Conservation (phyloP, 371 early-diverging fungal species). For the Nematocida sp. region DNA sequence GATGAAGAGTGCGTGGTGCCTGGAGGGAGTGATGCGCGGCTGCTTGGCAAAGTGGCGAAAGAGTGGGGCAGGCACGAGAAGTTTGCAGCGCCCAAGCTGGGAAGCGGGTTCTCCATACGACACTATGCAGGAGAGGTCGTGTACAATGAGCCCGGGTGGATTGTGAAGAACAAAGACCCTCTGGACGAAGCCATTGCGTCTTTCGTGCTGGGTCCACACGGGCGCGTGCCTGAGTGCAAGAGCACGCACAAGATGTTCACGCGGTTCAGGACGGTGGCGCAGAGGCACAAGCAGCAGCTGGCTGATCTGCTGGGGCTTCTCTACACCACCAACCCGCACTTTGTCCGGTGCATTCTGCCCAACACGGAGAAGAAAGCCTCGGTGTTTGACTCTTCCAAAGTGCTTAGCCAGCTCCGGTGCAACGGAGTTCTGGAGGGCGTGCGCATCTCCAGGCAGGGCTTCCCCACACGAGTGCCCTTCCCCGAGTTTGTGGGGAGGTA, state of each 20-base stretch:
- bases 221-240: neutral
- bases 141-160: slow-evolving; percentile 85
- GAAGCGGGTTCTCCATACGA: slow-evolving; percentile 78
- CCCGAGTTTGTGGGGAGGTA: slow-evolving; percentile 88
- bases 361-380: slow-evolving; percentile 83
- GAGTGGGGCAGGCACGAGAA: slow-evolving; percentile 43
- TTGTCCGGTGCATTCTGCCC: slow-evolving; percentile 97
- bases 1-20: slow-evolving; percentile 99
- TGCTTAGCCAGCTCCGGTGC: slow-evolving; percentile 89
- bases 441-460: slow-evolving; percentile 91
- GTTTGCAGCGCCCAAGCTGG: slow-evolving; percentile 70
- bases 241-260: slow-evolving; percentile 64
- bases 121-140: slow-evolving; percentile 97
- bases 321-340: slow-evolving; percentile 85
- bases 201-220: slow-evolving; percentile 29
- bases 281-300: slow-evolving; percentile 89
- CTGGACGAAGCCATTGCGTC: slow-evolving; percentile 84
- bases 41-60: slow-evolving; percentile 77
- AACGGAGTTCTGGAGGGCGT: slow-evolving; percentile 99
- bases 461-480: slow-evolving; percentile 83
- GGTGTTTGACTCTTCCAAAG: slow-evolving; percentile 72
- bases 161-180: slow-evolving; percentile 98
- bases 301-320: slow-evolving; percentile 77
- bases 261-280: slow-evolving; percentile 75
- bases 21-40: slow-evolving; percentile 85